Base-by-base conservation (phyloP, 1,139 yeast genomes). In the Magnusiomyces starmeri region DNA sequence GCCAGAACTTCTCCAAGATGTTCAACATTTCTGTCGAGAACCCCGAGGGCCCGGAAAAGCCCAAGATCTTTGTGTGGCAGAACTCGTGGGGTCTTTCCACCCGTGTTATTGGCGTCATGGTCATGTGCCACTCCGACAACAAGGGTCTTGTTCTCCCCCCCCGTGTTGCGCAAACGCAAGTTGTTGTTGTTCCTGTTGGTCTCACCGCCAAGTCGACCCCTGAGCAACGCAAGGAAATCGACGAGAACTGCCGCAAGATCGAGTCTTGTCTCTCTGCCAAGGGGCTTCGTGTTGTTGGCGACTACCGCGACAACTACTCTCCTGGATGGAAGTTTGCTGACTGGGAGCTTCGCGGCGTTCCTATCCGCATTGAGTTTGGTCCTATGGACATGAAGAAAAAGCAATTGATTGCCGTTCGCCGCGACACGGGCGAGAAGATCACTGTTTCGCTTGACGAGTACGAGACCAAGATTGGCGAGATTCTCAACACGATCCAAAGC, bases 11-110 rank as follows among this genome's bases (percentile, higher is more conserved):
- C 76, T 90, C 97, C 61, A 90, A 89, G 75, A 94, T 94, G 98
- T 94, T 94, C 74, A 85, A 88, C 74, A 87, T 94, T 60, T 75
- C 85, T 42, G 98, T 94, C 47, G 98, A 94, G 74, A 85, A 87
- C 70, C 98, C 99, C 60, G 86, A 85, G 56, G 73, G 70, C 22
- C 59, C 61, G 18, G 95, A 86, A 58, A 83, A 85, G 69, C 94
- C 94, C 67, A 86, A 87, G 74, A 75, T 89, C 49, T 80, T 74
- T 64, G 97, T 95, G 32, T 88, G 83, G 81, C 99, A 94, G 75
- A 94, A 94, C 77, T 90, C 97, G 10, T 94, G 99, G 99, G 99
- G 99, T 73, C 76, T 92, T 64, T 89, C 97, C 47, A 94, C 99
- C 57, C 88, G 99, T 74, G 95, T 85, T 59, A 90, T 94, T 68